Base-by-base conservation (phyloP, 352 stramenopile genomes). In the Pythium phragmitis region DNA sequence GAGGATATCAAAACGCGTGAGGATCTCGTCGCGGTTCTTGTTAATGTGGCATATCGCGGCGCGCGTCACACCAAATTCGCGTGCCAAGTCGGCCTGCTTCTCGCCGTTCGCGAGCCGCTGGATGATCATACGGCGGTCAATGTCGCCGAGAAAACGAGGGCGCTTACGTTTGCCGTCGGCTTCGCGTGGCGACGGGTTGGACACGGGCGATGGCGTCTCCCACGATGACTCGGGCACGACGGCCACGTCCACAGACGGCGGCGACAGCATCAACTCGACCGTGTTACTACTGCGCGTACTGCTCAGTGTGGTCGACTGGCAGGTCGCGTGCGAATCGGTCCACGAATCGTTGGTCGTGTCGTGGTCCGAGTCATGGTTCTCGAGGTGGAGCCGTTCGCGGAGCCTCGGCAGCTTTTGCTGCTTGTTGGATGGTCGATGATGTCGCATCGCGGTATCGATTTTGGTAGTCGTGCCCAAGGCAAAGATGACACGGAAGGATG, bases 41-140 rank as follows among this genome's bases (percentile, higher is more conserved):
- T 89, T 91, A 67, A 91, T 89, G 60, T 89, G 80, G 61, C 80
- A 89, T 49, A 91, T 85, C 23, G 82, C 82, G 3, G 82, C 80
- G 14, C 82, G 65, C 23, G 82, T 88, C 19, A 91, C 80, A 49
- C 82, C 80, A 47, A 88, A 89, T 52, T 91, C 82, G 3, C 79
- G 69, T 21, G 82, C 82, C 19, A 91, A 57, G 0, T 75, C 68
- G n/a, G 80, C 76, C 53, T 91, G 82, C 53, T 84, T 86, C 55
- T 89, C 82, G 14, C 80, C 80, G 4, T 77, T 76, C 19, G 85
- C 77, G 54, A 91, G 86, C 2, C 82, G 80, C 47, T 84, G 74
- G 30, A 91, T 91, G 47, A 72, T 63, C 9, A 67, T 36, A 19
- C 65, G 51, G 39, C 65, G 58, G 34, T 72, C 65, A 11, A 72